Evolutionary conservation across 208 protist species (phyloP).

Genomic region (Wallacemonas sp.): DNA sequence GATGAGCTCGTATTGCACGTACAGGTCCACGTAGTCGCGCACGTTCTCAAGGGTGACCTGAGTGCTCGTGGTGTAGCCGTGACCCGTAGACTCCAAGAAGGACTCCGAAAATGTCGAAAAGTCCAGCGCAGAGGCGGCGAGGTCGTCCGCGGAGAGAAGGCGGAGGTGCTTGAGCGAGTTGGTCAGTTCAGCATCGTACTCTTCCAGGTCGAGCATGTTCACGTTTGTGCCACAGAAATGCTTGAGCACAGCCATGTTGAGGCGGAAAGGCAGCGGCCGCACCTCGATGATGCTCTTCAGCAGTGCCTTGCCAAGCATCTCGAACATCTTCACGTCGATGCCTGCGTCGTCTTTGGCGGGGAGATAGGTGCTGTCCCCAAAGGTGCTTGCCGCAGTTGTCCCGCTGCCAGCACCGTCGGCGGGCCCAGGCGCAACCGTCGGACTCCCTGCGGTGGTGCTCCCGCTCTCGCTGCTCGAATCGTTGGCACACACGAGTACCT

Average conservation of each 20-base stretch:
- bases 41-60: constrained; percentile 51
- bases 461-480: constrained; percentile 16
- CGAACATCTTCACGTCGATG: constrained; percentile 38
- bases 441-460: not conserved
- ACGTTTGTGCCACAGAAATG: constrained; percentile 40
- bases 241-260: constrained; percentile 66
- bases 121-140: constrained; percentile 36
- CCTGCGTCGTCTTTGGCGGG: constrained; percentile 36
- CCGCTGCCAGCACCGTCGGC: not conserved
- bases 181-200: constrained; percentile 56
- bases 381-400: not conserved
- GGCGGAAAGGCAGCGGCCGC: constrained; percentile 51
- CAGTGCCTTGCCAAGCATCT: constrained; percentile 58
- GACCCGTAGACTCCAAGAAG: constrained; percentile 32
- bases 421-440: not conserved
- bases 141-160: constrained; percentile 48
- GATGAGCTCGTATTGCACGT: constrained; percentile 50
- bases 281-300: constrained; percentile 72
- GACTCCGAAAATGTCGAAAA: constrained; percentile 47
- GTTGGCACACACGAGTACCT: constrained; percentile 45
- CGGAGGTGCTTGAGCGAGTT: constrained; percentile 50
- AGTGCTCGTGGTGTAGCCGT: constrained; percentile 33
- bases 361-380: constrained; percentile 28
- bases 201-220: constrained; percentile 63
- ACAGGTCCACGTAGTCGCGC: constrained; percentile 56